Evolutionary conservation across 2,329 filamentous ascomycete species (phyloP).

Genomic region (Aspergillus sp.): DNA sequence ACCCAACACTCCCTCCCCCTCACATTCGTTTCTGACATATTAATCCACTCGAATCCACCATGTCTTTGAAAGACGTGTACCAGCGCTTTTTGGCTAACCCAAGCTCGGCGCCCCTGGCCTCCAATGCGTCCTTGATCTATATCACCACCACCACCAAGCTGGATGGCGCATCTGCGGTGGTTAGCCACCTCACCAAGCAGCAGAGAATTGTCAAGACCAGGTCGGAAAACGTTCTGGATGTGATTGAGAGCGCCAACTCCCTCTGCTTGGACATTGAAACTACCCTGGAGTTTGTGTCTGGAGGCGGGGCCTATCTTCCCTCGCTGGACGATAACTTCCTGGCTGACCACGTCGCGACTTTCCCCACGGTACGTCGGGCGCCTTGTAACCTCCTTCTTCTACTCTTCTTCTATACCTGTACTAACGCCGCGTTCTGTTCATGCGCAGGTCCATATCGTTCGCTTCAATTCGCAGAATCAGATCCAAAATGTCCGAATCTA

Average conservation of each 20-base stretch:
- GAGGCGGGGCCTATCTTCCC: conserved; percentile 84
- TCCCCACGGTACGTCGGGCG: conserved; percentile 80
- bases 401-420: not conserved
- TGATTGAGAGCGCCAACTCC: conserved; percentile 69
- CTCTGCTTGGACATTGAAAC: conserved; percentile 80
- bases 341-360: conserved; percentile 73
- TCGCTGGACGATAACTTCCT: conserved; percentile 93
- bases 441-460: conserved; percentile 78
- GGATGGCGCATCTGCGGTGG: conserved; percentile 70
- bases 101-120: conserved; percentile 63
- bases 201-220: conserved; percentile 79
- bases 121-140: conserved; percentile 76
- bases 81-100: conserved; percentile 72
- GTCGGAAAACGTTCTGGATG: conserved; percentile 72
- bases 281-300: conserved; percentile 74
- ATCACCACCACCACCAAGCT: conserved; percentile 82
- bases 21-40: conserved; percentile 13
- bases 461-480: conserved; percentile 73
- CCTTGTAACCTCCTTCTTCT: not conserved
- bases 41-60: conserved; percentile 21
- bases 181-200: conserved; percentile 76
- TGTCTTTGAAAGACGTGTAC: conserved; percentile 58
- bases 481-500: conserved; percentile 85
- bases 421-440: conserved; percentile 12
- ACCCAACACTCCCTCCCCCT: not conserved